Conservation (phyloP, 2,329 filamentous ascomycete species). For the Aspergillus tamarii region DNA sequence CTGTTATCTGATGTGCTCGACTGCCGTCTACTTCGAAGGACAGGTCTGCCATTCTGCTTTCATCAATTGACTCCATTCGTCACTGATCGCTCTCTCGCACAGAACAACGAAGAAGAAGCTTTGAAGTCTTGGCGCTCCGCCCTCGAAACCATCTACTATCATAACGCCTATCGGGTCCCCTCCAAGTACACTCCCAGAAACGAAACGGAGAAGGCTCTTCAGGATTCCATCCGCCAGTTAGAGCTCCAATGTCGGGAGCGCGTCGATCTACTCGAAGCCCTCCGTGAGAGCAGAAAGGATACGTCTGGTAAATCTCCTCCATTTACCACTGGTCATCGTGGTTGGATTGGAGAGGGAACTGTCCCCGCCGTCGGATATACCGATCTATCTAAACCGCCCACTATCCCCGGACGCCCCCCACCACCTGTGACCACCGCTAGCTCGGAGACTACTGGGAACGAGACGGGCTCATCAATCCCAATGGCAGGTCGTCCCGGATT, state of each 20-base stretch:
- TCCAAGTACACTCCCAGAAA: constrained; percentile 70
- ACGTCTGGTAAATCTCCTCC: constrained; percentile 29
- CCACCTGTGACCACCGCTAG: constrained; percentile 23
- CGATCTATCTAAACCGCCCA: constrained; percentile 74
- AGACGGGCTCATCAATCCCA: constrained; percentile 1
- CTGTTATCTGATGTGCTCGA: constrained; percentile 91
- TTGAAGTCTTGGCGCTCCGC: constrained; percentile 87
- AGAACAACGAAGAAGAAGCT: constrained; percentile 92
- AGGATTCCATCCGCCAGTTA: constrained; percentile 78
- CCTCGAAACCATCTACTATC: constrained; percentile 84
- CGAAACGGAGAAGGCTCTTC: constrained; percentile 81
- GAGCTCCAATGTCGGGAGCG: constrained; percentile 92
- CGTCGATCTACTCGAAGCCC: constrained; percentile 81
- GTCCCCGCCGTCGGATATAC: constrained; percentile 79
- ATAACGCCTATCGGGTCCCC: constrained; percentile 75
- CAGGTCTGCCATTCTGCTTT: constrained; percentile 61
- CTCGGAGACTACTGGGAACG: constrained; percentile 24
- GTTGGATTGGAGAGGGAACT: constrained; percentile 78
- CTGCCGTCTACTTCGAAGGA: constrained; percentile 92
- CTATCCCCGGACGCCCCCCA: constrained; percentile 54
- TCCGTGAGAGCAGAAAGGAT: constrained; percentile 68
- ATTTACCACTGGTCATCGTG: constrained; percentile 39
- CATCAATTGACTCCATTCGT: not conserved
- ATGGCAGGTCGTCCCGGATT: constrained; percentile 24
- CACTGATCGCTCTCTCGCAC: constrained; percentile 8